Percentiles rank a stretch among this genome's conserved stretches.
Conservation (phyloP, 2,329 filamentous ascomycete species). For the Claviceps lovelessii region DNA sequence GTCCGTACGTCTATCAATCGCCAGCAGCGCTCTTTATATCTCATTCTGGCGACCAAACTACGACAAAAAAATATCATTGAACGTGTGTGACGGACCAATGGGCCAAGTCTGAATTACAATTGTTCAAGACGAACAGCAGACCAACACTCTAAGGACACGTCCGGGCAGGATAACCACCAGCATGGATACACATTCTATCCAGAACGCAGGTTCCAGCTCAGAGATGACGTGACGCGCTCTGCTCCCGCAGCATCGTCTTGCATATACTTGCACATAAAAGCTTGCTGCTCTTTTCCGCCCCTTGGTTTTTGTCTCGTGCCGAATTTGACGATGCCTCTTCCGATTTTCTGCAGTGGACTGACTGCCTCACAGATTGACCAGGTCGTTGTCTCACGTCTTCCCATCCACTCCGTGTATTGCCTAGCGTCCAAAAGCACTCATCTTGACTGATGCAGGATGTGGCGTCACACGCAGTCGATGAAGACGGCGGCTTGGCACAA, state of each 20-base stretch:
- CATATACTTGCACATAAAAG: not conserved
- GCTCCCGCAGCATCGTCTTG: no score
- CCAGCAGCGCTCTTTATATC: no score
- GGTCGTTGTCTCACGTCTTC: not conserved
- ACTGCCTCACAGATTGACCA: not conserved
- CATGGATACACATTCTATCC: not conserved
- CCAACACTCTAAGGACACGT: not conserved
- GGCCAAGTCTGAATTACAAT: not conserved
- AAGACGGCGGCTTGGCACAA: no score
- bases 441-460: not conserved
- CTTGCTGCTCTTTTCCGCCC: not conserved
- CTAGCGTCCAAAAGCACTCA: not conserved
- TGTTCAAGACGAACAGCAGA: not conserved
- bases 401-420: not conserved
- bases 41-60: not conserved
- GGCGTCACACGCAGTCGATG: no score
- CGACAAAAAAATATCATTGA: not conserved
- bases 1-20: no score
- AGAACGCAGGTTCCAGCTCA: not conserved
- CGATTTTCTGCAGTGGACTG: not conserved
- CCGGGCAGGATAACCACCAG: not conserved
- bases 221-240: not conserved
- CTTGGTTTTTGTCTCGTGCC: no score
- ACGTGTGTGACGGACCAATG: not conserved
- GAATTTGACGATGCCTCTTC: no score